A percentile compares a stretch with the other conserved stretches of the same genome.
These are phyloP conservation scores for Phytophthora megakarya DNA, from an alignment of 352 stramenopile species.

Conservation along the genomic window DNA sequence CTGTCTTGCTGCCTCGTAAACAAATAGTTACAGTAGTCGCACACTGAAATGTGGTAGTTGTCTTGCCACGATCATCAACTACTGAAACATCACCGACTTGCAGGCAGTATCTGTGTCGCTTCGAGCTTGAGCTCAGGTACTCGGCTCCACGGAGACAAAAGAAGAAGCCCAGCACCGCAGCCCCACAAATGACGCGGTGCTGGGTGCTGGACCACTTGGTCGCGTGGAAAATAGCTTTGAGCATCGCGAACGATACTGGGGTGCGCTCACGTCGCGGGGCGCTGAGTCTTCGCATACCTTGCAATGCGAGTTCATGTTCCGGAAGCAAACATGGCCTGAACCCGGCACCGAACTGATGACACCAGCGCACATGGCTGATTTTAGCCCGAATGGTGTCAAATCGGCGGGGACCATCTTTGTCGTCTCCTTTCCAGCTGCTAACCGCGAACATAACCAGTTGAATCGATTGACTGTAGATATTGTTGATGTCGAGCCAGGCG, in stretches of 20 bases:
- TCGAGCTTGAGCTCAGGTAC: neutral
- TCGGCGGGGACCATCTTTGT: too few species aligned
- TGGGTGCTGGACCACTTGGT: neutral
- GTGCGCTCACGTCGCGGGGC: neutral
- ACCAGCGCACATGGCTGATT: neutral
- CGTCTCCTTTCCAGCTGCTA: too few species aligned
- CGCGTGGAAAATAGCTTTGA: neutral
- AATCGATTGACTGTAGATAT: too few species aligned
- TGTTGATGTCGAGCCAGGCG: too few species aligned
- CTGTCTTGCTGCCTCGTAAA: neutral
- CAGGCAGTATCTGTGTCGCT: neutral
- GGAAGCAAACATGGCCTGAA: neutral
- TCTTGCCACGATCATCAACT: neutral
- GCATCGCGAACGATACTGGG: neutral
- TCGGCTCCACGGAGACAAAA: neutral
- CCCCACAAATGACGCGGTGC: neutral
- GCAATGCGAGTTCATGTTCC: neutral
- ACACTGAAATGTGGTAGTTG: neutral
- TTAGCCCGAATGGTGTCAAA: neutral
- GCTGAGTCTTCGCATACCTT: neutral
- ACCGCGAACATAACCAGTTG: too few species aligned
- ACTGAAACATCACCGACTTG: neutral
- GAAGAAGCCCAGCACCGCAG: neutral
- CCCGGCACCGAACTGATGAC: neutral
- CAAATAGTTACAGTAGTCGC: neutral